These are phyloP conservation scores for Phaeolepiota aurea DNA, from an alignment of 768 basidiomycete species.

Conservation along the genomic window DNA sequence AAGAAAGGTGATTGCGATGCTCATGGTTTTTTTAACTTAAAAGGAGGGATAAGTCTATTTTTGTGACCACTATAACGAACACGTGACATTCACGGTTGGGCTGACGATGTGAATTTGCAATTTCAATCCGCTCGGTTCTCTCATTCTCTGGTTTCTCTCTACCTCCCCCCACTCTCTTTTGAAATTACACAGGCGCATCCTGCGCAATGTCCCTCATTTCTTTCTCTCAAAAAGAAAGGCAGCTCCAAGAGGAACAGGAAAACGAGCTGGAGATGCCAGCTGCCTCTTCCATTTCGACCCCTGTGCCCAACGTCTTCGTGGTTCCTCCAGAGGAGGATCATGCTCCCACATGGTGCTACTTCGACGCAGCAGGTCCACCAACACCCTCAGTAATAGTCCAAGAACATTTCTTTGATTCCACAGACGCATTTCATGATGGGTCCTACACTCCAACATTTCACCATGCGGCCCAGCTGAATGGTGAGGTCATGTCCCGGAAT, in stretches of 20 bases:
- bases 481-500: constrained; percentile 16
- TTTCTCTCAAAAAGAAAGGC: neutral
- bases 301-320: constrained; percentile 46
- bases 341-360: constrained; percentile 46
- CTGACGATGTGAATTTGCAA: neutral
- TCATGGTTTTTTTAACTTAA: constrained; percentile 4
- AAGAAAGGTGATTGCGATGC: constrained; percentile 60
- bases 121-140: neutral
- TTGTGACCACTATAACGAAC: constrained; percentile 2
- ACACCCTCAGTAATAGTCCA: constrained; percentile 6
- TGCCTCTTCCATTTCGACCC: neutral
- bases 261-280: neutral
- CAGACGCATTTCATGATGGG: constrained; percentile 11
- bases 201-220: neutral
- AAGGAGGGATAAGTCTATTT: neutral
- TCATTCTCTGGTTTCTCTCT: constrained; percentile 1
- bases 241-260: neutral
- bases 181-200: neutral
- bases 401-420: constrained; percentile 26
- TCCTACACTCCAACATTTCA: constrained; percentile 14
- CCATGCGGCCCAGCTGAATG: neutral
- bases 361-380: constrained; percentile 33
- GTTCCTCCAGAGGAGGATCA: constrained; percentile 53
- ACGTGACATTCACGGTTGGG: constrained; percentile 2
- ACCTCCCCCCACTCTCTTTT: constrained; percentile 6